Base-by-base conservation (phyloP, 257 asterid genomes). In the Haberlea rhodopensis region DNA sequence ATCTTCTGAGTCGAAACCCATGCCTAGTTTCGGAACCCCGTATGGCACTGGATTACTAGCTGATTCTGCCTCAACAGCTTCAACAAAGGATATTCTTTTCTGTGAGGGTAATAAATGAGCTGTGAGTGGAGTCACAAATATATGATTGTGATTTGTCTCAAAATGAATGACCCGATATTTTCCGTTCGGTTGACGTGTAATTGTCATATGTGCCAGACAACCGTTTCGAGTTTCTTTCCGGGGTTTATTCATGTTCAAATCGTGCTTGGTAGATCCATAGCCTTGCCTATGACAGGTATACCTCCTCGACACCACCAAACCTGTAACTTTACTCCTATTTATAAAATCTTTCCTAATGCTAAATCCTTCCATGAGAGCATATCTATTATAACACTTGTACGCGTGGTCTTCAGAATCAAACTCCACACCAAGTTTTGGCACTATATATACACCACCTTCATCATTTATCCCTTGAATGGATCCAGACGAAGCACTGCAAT, bases 231-330 rank as follows among this genome's bases (percentile, higher is more conserved):
- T 78, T 46, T 83, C 83, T 71, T 70, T 78, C 29, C 84, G 73
- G 8, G 81, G 78, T 69, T 78, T 78, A 45, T 70, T 75, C 66
- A 56, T 53, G 40, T 69, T 71, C 59, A 49, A 61, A 24, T 71
- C 82, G 27, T 69, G 79, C 74, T 74, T 83, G 68, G 76, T 54
- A 37, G 86, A 70, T 29, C 82, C 82, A 49, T 78, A 62, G 32
- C 89, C 89, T 83, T 81, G 86, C 79, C 86, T 78, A 75, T 83
- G 83, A 63, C 89, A 83, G 15, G 87, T 83, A 65, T 80, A 83
- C 73, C 89, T 80, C 70, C 89, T 79, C 0, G 89, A 83, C 31
- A 73, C 83, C 45, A 83, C 87, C 45, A 83, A 73, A 15, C 89
- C 89, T 0, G 85, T 76, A 60, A 78, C 70, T 68, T 81, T 83